Conservation (phyloP, 257 asterid species). For the Fraxinus pennsylvanica region DNA sequence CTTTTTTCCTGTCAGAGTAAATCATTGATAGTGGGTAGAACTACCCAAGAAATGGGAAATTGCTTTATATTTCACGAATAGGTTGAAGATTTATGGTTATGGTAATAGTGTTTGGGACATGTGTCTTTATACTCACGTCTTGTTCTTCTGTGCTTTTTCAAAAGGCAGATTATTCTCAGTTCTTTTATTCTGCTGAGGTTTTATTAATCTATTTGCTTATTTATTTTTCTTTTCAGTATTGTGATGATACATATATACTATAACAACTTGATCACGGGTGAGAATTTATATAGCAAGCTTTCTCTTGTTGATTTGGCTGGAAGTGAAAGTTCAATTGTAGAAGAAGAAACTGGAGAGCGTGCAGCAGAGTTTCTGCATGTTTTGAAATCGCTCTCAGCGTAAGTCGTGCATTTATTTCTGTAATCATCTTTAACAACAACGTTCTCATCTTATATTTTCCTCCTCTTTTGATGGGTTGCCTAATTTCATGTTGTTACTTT, state of each 20-base stretch:
- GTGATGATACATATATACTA: constrained; percentile 79
- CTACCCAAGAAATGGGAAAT: background rate
- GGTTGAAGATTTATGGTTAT: constrained; percentile 11
- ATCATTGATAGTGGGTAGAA: background rate
- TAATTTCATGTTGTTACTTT: no score
- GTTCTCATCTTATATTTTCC: background rate
- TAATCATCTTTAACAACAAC: background rate
- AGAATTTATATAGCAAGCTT: constrained; percentile 82
- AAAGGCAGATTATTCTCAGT: constrained; percentile 10
- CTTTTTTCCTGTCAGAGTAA: background rate
- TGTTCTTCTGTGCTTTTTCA: constrained; percentile 9
- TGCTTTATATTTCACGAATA: background rate
- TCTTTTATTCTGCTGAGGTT: constrained; percentile 18
- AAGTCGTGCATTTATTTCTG: constrained; percentile 41
- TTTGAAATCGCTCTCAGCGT: constrained; percentile 93
- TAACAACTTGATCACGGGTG: constrained; percentile 86
- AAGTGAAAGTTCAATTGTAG: constrained; percentile 58
- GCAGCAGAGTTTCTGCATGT: constrained; percentile 90
- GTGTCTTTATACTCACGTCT: constrained; percentile 8
- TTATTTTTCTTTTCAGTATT: constrained; percentile 56
- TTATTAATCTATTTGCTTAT: constrained; percentile 14
- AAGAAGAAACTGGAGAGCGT: constrained; percentile 72
- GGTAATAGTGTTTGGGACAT: constrained; percentile 8
- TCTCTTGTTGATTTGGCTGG: constrained; percentile 96
- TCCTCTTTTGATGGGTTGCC: background rate